Base-by-base conservation (phyloP, 1,284 basidiomycete genomes). In the Marasmius fiardii region DNA sequence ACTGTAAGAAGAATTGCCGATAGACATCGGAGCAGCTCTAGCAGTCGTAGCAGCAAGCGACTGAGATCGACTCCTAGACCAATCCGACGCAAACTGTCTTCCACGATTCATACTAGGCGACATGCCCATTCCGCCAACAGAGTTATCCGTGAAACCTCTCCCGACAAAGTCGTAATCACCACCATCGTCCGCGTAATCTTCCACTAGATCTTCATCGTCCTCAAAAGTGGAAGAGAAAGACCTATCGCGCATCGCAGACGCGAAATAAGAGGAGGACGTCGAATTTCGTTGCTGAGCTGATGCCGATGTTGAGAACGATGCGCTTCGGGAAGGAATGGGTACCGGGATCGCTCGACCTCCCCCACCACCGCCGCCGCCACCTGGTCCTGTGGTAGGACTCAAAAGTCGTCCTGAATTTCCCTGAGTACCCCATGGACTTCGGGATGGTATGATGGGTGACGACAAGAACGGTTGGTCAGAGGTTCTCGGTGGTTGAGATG, bases 51-150 rank as follows among this genome's bases (percentile, higher is more conserved):
- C 76, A 0, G 87, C 89, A 58, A 92, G 78, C 0, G 85, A 88
- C 63, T 92, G 89, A 4, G 86, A 89, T 31, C 89, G 77, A 68
- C 86, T 89, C 55, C 88, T 81, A 52, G 80, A 83, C 60, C 81
- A 72, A 66, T 88, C 85, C 52, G 76, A 68, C 3, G 47, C 47
- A n/a, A 49, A 31, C 47, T 49, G 26, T 31, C 47, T 49, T 49
- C 47, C 47, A 14, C 76, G 75, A 64, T 79, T 82, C 12, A 79
- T 68, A 18, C 85, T 83, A 43, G 85, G 74, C 50, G 75, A 68
- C 18, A 72, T 59, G 1, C 71, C 70, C 7, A 43, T 33, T 28
- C 31, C 37, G 18, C 34, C 51, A 7, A 8, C 39, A 41, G 39
- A 41, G 39, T 26, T 34, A 47, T 31, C 50, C 35, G 35, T 26